Percentiles rank a stretch among this genome's conserved stretches.
These are phyloP conservation scores for Colletotrichum scovillei DNA, from an alignment of 2,329 filamentous ascomycete genomes.

Conservation along the genomic window DNA sequence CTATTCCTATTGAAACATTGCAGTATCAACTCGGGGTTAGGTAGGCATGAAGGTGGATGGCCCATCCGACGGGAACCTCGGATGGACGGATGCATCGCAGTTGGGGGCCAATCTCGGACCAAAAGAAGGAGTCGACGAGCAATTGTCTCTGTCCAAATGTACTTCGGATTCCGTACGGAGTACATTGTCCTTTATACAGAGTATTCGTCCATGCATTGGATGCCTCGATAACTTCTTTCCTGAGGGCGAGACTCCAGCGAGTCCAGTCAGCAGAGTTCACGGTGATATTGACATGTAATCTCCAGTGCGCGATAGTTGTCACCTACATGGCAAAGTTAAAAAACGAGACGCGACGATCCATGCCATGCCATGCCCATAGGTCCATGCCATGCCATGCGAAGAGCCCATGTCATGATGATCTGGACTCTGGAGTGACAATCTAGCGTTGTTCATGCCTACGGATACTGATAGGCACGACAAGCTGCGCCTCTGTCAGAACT, in stretches of 20 bases:
- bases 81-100: background rate
- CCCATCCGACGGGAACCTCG: background rate
- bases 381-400: too few relatives aligned
- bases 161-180: background rate
- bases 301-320: background rate
- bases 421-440: background rate
- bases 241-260: background rate
- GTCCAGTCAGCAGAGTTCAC: background rate
- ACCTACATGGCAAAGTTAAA: slow-evolving; percentile 7
- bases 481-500: background rate
- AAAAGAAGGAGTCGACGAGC: background rate
- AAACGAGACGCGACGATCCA: background rate
- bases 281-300: slow-evolving; percentile 2
- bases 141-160: background rate
- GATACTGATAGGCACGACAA: background rate
- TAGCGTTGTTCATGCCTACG: background rate
- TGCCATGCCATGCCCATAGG: background rate
- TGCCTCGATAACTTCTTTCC: background rate
- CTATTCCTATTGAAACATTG: background rate
- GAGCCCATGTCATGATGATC: background rate
- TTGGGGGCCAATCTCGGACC: background rate
- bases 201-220: background rate
- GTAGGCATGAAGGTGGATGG: background rate
- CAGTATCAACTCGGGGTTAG: background rate
- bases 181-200: background rate